Conservation (phyloP, 129 eudicot genomes). For the Daucus carota region DH1_v3.0 NC_030388.2:12276001-12276500, state of each 20-base stretch:
- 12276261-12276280: not conserved
- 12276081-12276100: conserved; percentile 11
- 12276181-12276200: not conserved
- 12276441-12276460: not conserved
- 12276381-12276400: too few relatives aligned
- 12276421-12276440: not conserved
- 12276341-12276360: too few relatives aligned
- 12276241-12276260: not conserved
- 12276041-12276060: not conserved
- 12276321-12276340: too few relatives aligned
- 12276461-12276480: not conserved
- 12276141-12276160: not conserved
- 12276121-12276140: not conserved
- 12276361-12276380: too few relatives aligned
- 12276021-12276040: conserved; percentile 3
- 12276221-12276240: conserved; percentile 2
- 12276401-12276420: too few relatives aligned
- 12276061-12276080: not conserved
- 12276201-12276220: not conserved
- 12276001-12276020: not conserved
- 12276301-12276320: not conserved
- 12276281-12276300: not conserved
- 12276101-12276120: conserved; percentile 1
- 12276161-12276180: not conserved
- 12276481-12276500: conserved; percentile 3